phyloP scores from a whole-genome alignment of 208 protist genomes.

The Leishmania lainsoni region DNA sequence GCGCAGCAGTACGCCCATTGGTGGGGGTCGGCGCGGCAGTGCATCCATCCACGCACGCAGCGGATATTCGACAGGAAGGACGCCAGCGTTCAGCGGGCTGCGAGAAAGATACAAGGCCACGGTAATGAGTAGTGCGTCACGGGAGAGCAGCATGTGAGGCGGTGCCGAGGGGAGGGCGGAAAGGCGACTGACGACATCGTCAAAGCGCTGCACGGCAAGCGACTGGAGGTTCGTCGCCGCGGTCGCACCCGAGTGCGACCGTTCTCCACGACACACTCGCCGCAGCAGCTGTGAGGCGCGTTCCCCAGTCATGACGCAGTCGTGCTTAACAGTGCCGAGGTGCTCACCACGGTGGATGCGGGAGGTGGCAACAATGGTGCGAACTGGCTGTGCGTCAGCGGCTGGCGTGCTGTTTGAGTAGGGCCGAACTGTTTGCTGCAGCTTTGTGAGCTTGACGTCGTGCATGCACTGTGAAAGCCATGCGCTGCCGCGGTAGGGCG shows the following conservation, averaged over 20 bases:
- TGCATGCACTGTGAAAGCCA: constrained; percentile 35
- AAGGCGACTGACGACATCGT: constrained; percentile 23
- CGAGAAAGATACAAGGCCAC: constrained; percentile 53
- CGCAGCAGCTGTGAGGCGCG: constrained; percentile 43
- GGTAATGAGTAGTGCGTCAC: constrained; percentile 68
- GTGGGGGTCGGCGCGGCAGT: constrained; percentile 59
- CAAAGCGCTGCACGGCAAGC: constrained; percentile 26
- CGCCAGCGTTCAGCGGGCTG: constrained; percentile 20
- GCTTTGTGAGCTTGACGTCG: constrained; percentile 25
- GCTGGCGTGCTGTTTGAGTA: constrained; percentile 4
- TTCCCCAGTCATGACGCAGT: constrained; percentile 58
- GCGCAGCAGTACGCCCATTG: constrained; percentile 55
- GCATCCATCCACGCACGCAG: constrained; percentile 44
- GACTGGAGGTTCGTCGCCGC: constrained; percentile 5
- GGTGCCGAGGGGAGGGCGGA: constrained; percentile 15
- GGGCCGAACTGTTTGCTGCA: constrained; percentile 25
- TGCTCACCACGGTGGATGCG: constrained; percentile 65
- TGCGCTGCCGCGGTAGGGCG: constrained; percentile 14
- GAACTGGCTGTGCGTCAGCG: constrained; percentile 36
- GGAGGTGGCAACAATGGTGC: constrained; percentile 54
- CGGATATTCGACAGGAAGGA: constrained; percentile 15
- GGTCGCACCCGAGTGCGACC: neutral
- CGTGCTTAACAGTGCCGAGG: constrained; percentile 44
- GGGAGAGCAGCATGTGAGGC: constrained; percentile 39
- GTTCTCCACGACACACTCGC: constrained; percentile 10